Evolutionary conservation across 2,329 filamentous ascomycete species (phyloP).

Genomic region (Monosporascus sp.): DNA sequence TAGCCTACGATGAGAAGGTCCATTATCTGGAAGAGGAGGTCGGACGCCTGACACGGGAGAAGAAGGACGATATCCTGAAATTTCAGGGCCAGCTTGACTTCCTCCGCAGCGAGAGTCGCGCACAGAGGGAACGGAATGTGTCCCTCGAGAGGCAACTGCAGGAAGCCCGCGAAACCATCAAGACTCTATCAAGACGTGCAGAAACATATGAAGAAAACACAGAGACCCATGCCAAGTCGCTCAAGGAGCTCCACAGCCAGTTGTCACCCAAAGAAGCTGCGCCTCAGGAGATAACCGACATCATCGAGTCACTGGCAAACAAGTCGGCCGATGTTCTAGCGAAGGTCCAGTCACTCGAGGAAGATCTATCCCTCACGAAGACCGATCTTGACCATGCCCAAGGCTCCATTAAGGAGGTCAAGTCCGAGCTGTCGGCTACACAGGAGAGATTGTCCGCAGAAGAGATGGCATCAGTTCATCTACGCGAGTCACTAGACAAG

Average conservation of each 20-base stretch:
- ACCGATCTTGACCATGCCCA: constrained; percentile 59
- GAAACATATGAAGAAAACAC: constrained; percentile 45
- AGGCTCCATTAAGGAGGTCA: constrained; percentile 47
- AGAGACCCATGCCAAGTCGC: constrained; percentile 44
- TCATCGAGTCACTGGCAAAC: constrained; percentile 55
- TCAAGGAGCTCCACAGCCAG: constrained; percentile 55
- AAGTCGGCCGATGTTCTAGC: constrained; percentile 53
- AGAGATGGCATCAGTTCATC: constrained; percentile 44
- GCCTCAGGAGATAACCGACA: constrained; percentile 50
- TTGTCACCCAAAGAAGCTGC: constrained; percentile 47
- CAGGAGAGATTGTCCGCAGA: constrained; percentile 47
- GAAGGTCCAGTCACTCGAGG: constrained; percentile 55
- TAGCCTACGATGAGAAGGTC: constrained; percentile 62
- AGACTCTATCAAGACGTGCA: constrained; percentile 44
- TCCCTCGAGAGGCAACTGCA: constrained; percentile 54
- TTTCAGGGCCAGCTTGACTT: constrained; percentile 58
- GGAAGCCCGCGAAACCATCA: constrained; percentile 47
- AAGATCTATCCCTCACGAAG: constrained; percentile 53
- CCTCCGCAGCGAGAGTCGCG: constrained; percentile 53
- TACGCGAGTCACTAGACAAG: constrained; percentile 48
- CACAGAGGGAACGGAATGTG: constrained; percentile 55
- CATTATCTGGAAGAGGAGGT: constrained; percentile 66
- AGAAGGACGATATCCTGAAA: constrained; percentile 51
- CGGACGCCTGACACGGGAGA: constrained; percentile 54
- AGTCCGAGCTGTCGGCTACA: constrained; percentile 49